Evolutionary conservation across 768 basidiomycete genomes (phyloP), one percentile per base, ranked within the genome.

Genomic region (Kwoniella dendrophila): DNA sequence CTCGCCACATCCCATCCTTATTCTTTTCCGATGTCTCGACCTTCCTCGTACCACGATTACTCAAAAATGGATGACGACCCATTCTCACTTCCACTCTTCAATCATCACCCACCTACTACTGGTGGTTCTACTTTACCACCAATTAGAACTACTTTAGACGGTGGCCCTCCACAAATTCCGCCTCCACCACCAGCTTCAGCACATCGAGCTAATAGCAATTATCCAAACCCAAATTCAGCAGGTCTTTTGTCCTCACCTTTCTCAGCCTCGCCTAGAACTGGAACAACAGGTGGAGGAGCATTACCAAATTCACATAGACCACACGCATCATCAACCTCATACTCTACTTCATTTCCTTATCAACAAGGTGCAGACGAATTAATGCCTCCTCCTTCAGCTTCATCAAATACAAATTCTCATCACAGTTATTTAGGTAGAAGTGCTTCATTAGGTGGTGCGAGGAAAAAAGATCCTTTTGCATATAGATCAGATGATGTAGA

Each of bases 401-500:
- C 65, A 6, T 56, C 64, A 6, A 62, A 65, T 33, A 58, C 71
- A 16, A 57, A 68, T 26, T 62, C 71, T 12, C 56, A 56, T n/a
- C n/a, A n/a, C 18, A 68, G 69, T 18, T 67, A 71, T 7, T 50
- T 78, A 6, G 77, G 71, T 1, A 49, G 77, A 29, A 76, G 75
- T 43, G 73, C 77, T 14, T 73, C 71, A 26, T 58, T 78, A 22
- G 76, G 76, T 4, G 56, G 59, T 34, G 62, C 69, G 16, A 69
- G 73, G 45, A 73, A 69, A 59, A 76, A 76, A 53, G 73, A 76
- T 43, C 72, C 74, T n/a, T 76, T 71, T 38, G 64, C 70, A 2
- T 73, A 76, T 61, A 56, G 66, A n/a, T 68, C 72, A 20, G 77
- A 76, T 44, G 77, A 78, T 38, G 75, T 78, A 11, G 77, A 78